Evolutionary conservation across 208 protist genomes (phyloP).

Genomic region (Trypanosoma vivax): DNA sequence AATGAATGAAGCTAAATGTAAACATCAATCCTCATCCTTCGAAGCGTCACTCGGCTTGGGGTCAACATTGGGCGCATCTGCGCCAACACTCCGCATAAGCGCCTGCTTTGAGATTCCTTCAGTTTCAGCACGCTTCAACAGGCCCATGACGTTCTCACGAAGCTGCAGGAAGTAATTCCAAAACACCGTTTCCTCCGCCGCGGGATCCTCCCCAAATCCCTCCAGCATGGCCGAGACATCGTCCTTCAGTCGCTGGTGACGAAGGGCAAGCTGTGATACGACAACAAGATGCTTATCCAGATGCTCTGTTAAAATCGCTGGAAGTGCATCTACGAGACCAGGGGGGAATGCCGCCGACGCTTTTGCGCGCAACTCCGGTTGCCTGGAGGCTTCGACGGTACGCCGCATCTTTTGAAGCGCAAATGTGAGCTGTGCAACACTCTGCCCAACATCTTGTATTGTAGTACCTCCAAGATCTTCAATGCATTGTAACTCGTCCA

Average conservation of each 20-base stretch:
- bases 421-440: slow-evolving; percentile 55
- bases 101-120: slow-evolving; percentile 8
- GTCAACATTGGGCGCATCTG: neutral
- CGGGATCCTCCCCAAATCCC: slow-evolving; percentile 65
- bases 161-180: slow-evolving; percentile 62
- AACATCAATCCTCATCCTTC: too few species aligned
- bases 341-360: slow-evolving; percentile 16
- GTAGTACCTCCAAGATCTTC: slow-evolving; percentile 6
- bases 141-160: slow-evolving; percentile 32
- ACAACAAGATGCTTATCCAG: slow-evolving; percentile 25
- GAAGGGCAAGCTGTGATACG: slow-evolving; percentile 44
- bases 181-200: slow-evolving; percentile 48
- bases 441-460: slow-evolving; percentile 53
- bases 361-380: slow-evolving; percentile 32
- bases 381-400: slow-evolving; percentile 47
- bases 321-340: slow-evolving; percentile 34
- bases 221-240: slow-evolving; percentile 60
- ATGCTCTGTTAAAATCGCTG: slow-evolving; percentile 22
- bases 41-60: neutral
- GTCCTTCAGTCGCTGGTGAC: slow-evolving; percentile 57
- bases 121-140: slow-evolving; percentile 24
- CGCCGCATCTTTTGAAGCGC: slow-evolving; percentile 69
- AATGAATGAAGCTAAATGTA: too few species aligned
- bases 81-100: slow-evolving; percentile 9
- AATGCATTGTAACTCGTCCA: slow-evolving; percentile 40